Evolutionary conservation across 176 grass and related monocot species (phyloP), one percentile per base, ranked within the genome.

Genomic region (Lolium rigidum): DNA sequence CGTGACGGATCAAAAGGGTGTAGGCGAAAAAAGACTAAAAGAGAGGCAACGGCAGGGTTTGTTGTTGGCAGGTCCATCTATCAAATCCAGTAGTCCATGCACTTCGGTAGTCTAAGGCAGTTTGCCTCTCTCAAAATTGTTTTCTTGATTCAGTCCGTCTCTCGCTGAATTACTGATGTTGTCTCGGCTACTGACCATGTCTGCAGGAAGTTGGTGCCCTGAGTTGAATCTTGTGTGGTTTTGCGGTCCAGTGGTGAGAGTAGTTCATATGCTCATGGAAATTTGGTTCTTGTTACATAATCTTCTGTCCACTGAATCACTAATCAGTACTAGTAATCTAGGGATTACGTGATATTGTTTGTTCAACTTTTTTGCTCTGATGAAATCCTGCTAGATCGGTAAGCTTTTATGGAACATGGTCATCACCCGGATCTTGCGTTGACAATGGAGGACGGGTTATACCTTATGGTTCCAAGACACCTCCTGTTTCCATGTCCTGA

Each of bases 391-490:
- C 63, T 78, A 70, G 63, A 85, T 70, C 78, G 41, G 51, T 86
- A 81, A 82, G 83, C 78, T 90, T 89, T 85, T 85, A 83, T 68
- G 77, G 58, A 80, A 85, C 82, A 85, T 82, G 77, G 77, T 65
- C 24, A 2, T 20, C 18, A 68, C 6, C 50, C 63, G 78, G 56
- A 82, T 83, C 66, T 83, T 79, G 89, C 84, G 76, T 80, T 59
- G 74, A 84, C 70, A 26, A 98, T 98, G 96, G 92, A 94, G 76
- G 86, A 92, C 25, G 88, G 70, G 60, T 20, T 91, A 74, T 90
- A 92, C 68, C 76, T 98, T 82, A 84, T 84, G 16, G 91, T 94
- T 79, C 88, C 88, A 41, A 92, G 79, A 86, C 92, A 94, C 54
- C 83, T 86, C 24, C 88, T 98, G 51, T 94, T 92, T 55, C 81